phyloP scores from a whole-genome alignment of 352 stramenopile species.

The Peronospora destructor region DNA sequence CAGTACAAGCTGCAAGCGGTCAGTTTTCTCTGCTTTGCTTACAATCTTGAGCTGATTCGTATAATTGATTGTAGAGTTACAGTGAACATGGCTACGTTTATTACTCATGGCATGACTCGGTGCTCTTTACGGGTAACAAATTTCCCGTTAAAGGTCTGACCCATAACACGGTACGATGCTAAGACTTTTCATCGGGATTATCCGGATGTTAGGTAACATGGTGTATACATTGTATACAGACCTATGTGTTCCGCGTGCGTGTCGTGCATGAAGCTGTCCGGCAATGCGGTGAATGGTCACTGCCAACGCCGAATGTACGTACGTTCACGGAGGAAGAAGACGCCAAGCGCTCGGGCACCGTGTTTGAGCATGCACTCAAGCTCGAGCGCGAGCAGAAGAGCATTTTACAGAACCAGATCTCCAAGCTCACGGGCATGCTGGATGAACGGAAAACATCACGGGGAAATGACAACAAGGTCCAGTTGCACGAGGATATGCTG shows the following conservation, averaged over 20 bases:
- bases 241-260: slow-evolving; percentile 72
- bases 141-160: slow-evolving; percentile 63
- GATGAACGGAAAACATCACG: slow-evolving; percentile 35
- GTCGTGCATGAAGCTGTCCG: slow-evolving; percentile 53
- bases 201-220: neutral
- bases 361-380: slow-evolving; percentile 81
- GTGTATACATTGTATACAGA: slow-evolving; percentile 24
- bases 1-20: slow-evolving; percentile 54
- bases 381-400: slow-evolving; percentile 73
- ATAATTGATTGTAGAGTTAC: slow-evolving; percentile 36
- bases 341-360: slow-evolving; percentile 75
- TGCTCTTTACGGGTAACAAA: slow-evolving; percentile 45
- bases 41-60: neutral
- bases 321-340: slow-evolving; percentile 86
- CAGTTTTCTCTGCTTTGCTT: slow-evolving; percentile 9
- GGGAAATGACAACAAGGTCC: slow-evolving; percentile 38
- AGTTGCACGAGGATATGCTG: slow-evolving; percentile 80
- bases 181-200: neutral
- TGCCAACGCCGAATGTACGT: slow-evolving; percentile 56
- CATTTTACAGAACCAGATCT: slow-evolving; percentile 66
- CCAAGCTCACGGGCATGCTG: slow-evolving; percentile 71
- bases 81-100: slow-evolving; percentile 84
- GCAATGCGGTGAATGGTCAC: slow-evolving; percentile 74
- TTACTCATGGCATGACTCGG: slow-evolving; percentile 81
- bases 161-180: slow-evolving; percentile 52